These are phyloP conservation scores for Excoecaria cochinchinensis DNA, from an alignment of 345 rosid genomes.

Conservation along the genomic window DNA sequence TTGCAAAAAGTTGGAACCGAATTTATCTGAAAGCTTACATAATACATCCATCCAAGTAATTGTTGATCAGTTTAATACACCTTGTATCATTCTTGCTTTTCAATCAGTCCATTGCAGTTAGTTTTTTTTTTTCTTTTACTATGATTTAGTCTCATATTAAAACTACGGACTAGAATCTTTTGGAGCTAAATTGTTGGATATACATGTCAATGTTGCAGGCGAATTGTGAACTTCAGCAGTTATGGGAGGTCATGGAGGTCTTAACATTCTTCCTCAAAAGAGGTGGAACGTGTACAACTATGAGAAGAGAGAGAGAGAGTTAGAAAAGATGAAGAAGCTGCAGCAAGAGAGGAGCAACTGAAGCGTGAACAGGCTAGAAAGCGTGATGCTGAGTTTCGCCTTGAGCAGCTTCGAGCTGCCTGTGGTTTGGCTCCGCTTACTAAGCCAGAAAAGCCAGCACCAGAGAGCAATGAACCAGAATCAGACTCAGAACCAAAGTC, in stretches of 20 bases:
- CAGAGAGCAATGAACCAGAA: conserved; percentile 25
- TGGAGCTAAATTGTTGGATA: background rate
- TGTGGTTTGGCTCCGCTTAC: conserved; percentile 71
- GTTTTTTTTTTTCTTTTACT: background rate
- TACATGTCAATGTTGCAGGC: conserved; percentile 2
- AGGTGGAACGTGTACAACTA: conserved; percentile 87
- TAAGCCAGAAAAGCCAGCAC: conserved; percentile 28
- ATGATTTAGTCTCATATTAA: background rate
- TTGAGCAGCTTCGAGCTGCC: conserved; percentile 69
- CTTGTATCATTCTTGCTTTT: too few species aligned
- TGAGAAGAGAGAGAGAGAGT: conserved; percentile 88
- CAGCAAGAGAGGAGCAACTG: conserved; percentile 79
- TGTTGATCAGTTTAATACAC: too few species aligned
- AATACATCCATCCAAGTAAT: too few species aligned
- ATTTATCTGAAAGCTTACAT: too few species aligned
- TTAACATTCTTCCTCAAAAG: conserved; percentile 94
- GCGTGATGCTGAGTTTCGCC: conserved; percentile 79
- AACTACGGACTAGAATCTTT: background rate
- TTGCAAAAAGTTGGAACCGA: too few species aligned
- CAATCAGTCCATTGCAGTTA: too few species aligned
- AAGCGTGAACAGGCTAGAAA: conserved; percentile 73
- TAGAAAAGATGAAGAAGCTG: conserved; percentile 78
- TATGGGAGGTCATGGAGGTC: conserved; percentile 98
- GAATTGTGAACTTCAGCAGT: background rate
- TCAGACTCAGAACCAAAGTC: conserved; percentile 32